A percentile compares a stretch with the other conserved stretches of the same genome.
These are phyloP conservation scores for Fusarium sp. DNA, from an alignment of 2,329 filamentous ascomycete species.

Conservation along the genomic window DNA sequence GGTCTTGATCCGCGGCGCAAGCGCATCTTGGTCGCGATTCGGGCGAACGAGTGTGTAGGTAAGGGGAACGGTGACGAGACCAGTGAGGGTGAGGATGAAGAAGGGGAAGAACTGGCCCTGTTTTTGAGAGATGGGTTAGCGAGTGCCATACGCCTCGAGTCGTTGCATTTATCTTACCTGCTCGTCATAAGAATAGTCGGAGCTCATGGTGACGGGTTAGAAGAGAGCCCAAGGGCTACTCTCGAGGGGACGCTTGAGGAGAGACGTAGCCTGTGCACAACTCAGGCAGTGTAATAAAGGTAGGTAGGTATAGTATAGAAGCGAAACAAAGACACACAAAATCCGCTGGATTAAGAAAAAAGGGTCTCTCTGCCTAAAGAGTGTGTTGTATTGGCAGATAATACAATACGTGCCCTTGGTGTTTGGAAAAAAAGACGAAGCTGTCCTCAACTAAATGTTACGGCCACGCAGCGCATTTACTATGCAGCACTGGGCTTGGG, in stretches of 20 bases:
- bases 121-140: slow-evolving; percentile 10
- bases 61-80: slow-evolving; percentile 87
- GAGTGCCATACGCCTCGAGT: neutral
- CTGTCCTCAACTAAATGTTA: slow-evolving; percentile 45
- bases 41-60: slow-evolving; percentile 89
- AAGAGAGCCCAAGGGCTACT: slow-evolving; percentile 52
- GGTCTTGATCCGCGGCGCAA: slow-evolving; percentile 83
- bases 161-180: slow-evolving; percentile 63
- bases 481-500: slow-evolving; percentile 5
- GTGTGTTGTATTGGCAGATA: slow-evolving; percentile 26
- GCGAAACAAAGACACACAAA: slow-evolving; percentile 22
- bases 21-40: slow-evolving; percentile 79
- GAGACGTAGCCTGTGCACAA: slow-evolving; percentile 31
- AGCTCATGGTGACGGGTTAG: slow-evolving; percentile 74
- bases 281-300: neutral
- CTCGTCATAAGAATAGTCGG: slow-evolving; percentile 98
- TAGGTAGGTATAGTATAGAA: slow-evolving; percentile 1
- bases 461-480: slow-evolving; percentile 47
- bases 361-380: slow-evolving; percentile 29
- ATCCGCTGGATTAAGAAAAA: slow-evolving; percentile 15
- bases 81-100: slow-evolving; percentile 92
- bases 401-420: slow-evolving; percentile 6
- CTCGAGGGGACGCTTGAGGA: slow-evolving; percentile 27
- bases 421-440: slow-evolving; percentile 22
- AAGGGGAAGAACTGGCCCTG: slow-evolving; percentile 98